Percentiles rank a stretch among this genome's conserved stretches.
Conservation (phyloP, 768 basidiomycete species). For the Mycena pura region DNA sequence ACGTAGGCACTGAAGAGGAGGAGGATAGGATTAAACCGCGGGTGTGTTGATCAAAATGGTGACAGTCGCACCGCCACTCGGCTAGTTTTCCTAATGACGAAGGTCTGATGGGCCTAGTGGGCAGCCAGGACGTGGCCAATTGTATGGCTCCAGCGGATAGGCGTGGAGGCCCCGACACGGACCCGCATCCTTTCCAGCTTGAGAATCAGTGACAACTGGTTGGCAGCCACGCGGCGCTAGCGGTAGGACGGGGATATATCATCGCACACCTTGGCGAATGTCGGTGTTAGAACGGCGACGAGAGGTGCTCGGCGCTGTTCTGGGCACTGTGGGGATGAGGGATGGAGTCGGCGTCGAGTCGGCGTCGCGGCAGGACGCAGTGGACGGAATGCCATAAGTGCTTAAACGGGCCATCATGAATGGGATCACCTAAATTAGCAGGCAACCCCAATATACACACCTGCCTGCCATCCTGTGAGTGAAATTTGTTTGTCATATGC, state of each 20-base stretch:
- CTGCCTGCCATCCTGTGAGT: constrained; percentile 28
- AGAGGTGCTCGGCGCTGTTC: no score
- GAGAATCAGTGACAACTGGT: constrained; percentile 12
- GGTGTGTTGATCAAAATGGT: no score
- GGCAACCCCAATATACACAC: constrained; percentile 20
- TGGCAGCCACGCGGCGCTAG: constrained; percentile 1
- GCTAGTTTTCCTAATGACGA: no score
- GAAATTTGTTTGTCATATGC: constrained; percentile 30
- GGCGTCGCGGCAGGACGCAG: not conserved
- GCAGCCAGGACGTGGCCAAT: no score
- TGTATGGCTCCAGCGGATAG: not conserved
- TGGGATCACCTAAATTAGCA: constrained; percentile 13
- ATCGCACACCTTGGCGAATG: not conserved
- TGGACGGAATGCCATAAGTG: constrained; percentile 2
- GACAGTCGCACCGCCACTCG: no score
- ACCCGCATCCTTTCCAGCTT: no score
- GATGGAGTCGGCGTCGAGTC: no score
- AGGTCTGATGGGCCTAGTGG: no score
- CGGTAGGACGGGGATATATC: constrained; percentile 2
- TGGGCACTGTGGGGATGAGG: no score
- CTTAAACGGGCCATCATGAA: not conserved
- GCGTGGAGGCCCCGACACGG: no score
- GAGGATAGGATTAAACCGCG: no score
- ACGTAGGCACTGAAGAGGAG: no score
- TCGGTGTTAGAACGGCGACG: constrained; percentile 12